Conservation (phyloP, 108 stramenopile species). For the Skeletonema tropicum region DNA sequence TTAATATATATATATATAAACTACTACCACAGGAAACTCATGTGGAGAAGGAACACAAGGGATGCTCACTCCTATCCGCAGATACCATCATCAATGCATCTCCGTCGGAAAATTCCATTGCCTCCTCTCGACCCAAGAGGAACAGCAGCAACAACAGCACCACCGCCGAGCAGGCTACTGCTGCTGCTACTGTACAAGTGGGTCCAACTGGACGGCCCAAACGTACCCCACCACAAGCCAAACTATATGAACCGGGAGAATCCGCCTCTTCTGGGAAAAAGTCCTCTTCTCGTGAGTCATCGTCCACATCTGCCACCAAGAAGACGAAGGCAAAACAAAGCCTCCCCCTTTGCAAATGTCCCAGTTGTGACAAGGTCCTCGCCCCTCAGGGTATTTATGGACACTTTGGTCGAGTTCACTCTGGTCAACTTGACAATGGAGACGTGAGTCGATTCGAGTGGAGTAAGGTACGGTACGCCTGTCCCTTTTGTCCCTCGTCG, state of each 20-base stretch:
- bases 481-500: slow-evolving; percentile 24
- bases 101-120: not conserved
- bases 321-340: slow-evolving; percentile 1
- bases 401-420: slow-evolving; percentile 26
- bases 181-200: not conserved
- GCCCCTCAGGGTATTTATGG: slow-evolving; percentile 21
- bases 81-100: not conserved
- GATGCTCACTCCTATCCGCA: not conserved
- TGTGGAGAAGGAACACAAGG: slow-evolving; percentile 2
- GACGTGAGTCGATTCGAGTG: slow-evolving; percentile 12
- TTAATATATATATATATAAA: too few relatives aligned
- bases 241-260: not conserved
- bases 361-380: slow-evolving; percentile 17
- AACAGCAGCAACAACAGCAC: not conserved
- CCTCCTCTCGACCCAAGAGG: slow-evolving; percentile 1
- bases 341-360: slow-evolving; percentile 23
- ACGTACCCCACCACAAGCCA: slow-evolving; percentile 5
- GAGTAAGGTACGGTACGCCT: slow-evolving; percentile 14
- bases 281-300: not conserved
- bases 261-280: not conserved
- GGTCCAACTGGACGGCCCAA: not conserved
- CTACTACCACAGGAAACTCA: not conserved
- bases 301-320: not conserved
- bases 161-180: too few relatives aligned
- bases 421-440: slow-evolving; percentile 12